Evolutionary conservation across 2,329 filamentous ascomycete genomes (phyloP).

Genomic region (Fusarium sp.): DNA sequence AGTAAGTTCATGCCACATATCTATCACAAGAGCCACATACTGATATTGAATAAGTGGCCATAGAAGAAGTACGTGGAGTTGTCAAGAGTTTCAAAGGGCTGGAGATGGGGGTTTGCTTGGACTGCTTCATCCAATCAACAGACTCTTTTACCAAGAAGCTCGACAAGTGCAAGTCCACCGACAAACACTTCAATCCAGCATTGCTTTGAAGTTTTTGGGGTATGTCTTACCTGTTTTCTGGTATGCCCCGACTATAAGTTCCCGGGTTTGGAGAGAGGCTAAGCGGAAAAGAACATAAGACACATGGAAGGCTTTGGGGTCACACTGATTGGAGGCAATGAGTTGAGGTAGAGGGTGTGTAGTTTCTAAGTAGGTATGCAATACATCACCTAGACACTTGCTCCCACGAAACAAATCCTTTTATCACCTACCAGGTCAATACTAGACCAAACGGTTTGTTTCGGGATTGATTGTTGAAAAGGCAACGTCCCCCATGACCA

Average conservation of each 20-base stretch:
- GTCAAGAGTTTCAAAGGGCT: too few species aligned
- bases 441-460: neutral
- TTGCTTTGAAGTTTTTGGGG: neutral
- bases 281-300: neutral
- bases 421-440: neutral
- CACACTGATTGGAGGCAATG: neutral
- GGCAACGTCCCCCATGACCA: neutral
- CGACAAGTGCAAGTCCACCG: neutral
- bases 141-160: neutral
- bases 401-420: neutral
- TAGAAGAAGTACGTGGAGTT: conserved; percentile 8
- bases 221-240: neutral
- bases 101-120: conserved; percentile 1
- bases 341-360: neutral
- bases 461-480: neutral
- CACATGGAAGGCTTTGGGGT: neutral
- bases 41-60: conserved; percentile 1
- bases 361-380: neutral
- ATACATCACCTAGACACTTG: neutral
- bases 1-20: neutral
- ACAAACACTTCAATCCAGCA: accelerated
- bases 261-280: neutral
- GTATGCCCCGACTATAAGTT: neutral
- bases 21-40: neutral
- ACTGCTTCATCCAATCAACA: conserved; percentile 2